Percentiles rank a stretch among this genome's conserved stretches.
These are phyloP conservation scores for Aspergillus brasiliensis DNA, from an alignment of 2,329 filamentous ascomycete species.

Conservation along the genomic window DNA sequence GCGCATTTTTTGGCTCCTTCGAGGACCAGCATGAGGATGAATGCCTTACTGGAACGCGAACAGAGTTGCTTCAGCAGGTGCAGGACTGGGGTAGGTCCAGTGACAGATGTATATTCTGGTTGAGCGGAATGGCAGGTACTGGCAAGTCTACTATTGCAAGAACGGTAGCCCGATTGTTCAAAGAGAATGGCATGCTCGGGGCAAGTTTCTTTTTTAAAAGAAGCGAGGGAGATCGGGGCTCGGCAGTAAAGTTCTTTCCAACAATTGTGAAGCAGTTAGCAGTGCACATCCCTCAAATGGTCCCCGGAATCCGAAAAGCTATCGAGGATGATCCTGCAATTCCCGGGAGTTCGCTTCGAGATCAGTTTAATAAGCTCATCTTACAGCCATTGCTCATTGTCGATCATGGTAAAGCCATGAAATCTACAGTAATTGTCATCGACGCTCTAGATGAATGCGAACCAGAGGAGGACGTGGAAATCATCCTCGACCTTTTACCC, in stretches of 20 bases:
- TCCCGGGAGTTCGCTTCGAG: background rate
- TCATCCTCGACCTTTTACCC: slow-evolving; percentile 7
- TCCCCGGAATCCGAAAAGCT: background rate
- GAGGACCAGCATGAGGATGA: background rate
- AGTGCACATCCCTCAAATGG: background rate
- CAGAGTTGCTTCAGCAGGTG: background rate
- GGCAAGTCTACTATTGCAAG: background rate
- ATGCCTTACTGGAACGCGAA: background rate
- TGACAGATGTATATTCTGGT: background rate
- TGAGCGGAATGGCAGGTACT: background rate
- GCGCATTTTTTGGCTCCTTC: background rate
- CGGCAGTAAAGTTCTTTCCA: background rate
- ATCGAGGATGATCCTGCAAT: background rate
- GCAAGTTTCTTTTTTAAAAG: slow-evolving; percentile 6
- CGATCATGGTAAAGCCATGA: background rate
- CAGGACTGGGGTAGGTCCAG: background rate
- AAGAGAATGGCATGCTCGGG: background rate
- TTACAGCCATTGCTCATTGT: slow-evolving; percentile 1
- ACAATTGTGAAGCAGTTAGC: slow-evolving; percentile 2
- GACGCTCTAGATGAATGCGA: slow-evolving; percentile 15
- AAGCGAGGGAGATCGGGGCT: background rate
- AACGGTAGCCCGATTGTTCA: background rate
- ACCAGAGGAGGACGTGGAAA: background rate
- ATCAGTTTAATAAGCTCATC: slow-evolving; percentile 11
- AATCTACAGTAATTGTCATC: slow-evolving; percentile 1